Conservation (phyloP, 2,329 filamentous ascomycete species). For the Coccinonectria pachysandricola region DNA sequence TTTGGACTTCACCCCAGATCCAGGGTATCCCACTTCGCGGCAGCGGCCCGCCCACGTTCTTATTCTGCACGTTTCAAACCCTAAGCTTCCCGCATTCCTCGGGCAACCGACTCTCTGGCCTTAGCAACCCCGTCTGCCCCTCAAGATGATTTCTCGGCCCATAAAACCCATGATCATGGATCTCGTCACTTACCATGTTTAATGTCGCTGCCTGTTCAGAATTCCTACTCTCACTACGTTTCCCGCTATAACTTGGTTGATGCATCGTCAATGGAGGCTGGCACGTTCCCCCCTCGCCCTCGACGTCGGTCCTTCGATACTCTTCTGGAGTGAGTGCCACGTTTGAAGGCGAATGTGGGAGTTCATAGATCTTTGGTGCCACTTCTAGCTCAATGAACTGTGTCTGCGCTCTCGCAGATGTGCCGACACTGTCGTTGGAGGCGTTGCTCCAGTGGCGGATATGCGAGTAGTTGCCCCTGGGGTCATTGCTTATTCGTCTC, state of each 20-base stretch:
- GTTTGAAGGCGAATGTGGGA: conserved; percentile 22
- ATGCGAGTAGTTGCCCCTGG: conserved; percentile 26
- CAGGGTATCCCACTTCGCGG: too few species aligned
- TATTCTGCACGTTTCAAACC: conserved; percentile 9
- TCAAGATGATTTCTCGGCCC: neutral
- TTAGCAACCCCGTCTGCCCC: neutral
- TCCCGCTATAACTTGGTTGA: too few species aligned
- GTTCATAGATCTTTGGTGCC: conserved; percentile 25
- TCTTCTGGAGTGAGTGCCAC: conserved; percentile 11
- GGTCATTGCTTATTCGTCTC: conserved; percentile 27
- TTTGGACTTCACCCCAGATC: too few species aligned
- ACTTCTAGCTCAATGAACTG: conserved; percentile 26
- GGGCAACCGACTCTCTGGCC: conserved; percentile 1
- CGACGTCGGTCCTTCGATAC: conserved; percentile 19
- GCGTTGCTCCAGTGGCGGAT: conserved; percentile 33
- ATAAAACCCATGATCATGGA: neutral
- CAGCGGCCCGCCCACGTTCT: conserved; percentile 7
- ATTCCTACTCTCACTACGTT: neutral
- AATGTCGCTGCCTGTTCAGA: neutral
- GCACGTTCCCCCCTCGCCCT: conserved; percentile 7
- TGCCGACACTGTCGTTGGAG: conserved; percentile 31
- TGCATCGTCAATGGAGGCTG: conserved; percentile 18
- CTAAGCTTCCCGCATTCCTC: conserved; percentile 10
- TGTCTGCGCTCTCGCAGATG: conserved; percentile 15
- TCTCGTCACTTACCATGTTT: neutral